phyloP scores from a whole-genome alignment of 305 asterid genomes.

The Fraxinus paxiana region DNA sequence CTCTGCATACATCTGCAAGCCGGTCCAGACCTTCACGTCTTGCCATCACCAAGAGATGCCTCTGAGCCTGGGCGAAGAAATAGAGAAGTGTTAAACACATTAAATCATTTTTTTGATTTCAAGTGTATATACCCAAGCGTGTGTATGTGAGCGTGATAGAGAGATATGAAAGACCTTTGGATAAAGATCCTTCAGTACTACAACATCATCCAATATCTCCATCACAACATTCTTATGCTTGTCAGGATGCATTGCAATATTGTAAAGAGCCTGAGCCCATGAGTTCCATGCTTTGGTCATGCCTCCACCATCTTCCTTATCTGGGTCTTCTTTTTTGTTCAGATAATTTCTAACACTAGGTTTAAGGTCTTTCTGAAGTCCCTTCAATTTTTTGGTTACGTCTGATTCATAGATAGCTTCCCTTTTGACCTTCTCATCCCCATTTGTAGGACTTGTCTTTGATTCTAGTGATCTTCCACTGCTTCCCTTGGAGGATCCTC shows the following conservation, averaged over 20 bases:
- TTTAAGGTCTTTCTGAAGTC: constrained; percentile 37
- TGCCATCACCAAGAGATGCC: constrained; percentile 68
- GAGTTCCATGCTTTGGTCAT: constrained; percentile 48
- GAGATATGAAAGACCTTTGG: constrained; percentile 59
- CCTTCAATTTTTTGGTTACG: constrained; percentile 49
- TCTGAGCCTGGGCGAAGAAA: constrained; percentile 55
- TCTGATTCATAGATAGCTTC: constrained; percentile 38
- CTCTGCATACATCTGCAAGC: constrained; percentile 52
- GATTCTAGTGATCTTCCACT: constrained; percentile 16
- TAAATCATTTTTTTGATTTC: not conserved
- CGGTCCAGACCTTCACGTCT: constrained; percentile 66
- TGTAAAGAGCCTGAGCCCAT: constrained; percentile 69
- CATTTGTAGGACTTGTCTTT: constrained; percentile 23
- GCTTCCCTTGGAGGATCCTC: constrained; percentile 17
- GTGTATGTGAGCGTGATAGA: not conserved
- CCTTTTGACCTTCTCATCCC: constrained; percentile 55
- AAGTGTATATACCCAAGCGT: not conserved
- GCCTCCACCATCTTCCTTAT: constrained; percentile 23
- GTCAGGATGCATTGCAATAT: constrained; percentile 72
- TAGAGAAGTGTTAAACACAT: not conserved
- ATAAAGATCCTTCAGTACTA: constrained; percentile 80
- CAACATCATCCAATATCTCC: constrained; percentile 58
- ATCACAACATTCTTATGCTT: constrained; percentile 44
- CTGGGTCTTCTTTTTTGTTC: constrained; percentile 22
- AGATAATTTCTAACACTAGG: constrained; percentile 28